Percentiles rank a stretch among this genome's conserved stretches.
Conservation (phyloP, 169 alveolate species). For the Eimeria zaria region DNA sequence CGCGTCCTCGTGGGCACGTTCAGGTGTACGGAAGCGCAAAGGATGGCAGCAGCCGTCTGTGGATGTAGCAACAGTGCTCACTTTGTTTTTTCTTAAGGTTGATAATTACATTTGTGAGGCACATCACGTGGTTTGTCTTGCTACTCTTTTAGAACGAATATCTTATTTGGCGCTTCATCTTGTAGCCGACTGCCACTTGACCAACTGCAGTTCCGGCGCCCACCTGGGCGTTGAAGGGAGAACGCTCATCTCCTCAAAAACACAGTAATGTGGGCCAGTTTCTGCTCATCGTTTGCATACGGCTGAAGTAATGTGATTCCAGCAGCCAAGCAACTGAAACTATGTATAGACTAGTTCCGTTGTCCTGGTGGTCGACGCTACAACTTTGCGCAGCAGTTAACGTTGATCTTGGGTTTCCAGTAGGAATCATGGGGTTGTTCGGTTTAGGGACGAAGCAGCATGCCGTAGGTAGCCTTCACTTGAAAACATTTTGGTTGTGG, state of each 20-base stretch:
- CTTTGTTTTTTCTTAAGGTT: background rate
- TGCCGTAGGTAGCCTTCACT: conserved; percentile 22
- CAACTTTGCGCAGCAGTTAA: conserved; percentile 36
- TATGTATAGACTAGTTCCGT: background rate
- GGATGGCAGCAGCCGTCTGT: background rate
- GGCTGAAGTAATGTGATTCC: background rate
- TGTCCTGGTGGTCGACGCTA: conserved; percentile 33
- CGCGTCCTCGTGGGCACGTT: background rate
- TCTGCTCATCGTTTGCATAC: background rate
- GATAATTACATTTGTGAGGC: background rate
- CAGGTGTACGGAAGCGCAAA: conserved; percentile 1
- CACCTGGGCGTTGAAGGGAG: background rate
- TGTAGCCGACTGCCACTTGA: background rate
- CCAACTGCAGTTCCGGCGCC: background rate
- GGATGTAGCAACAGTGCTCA: background rate
- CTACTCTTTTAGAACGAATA: background rate
- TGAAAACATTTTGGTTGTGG: background rate
- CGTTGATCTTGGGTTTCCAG: conserved; percentile 33
- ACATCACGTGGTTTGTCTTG: background rate
- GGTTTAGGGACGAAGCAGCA: conserved; percentile 10
- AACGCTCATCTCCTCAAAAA: background rate
- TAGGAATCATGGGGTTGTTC: conserved; percentile 52
- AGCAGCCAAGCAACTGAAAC: background rate
- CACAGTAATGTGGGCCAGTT: background rate
- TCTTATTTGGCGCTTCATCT: background rate